These are phyloP conservation scores for Mikania micrantha DNA, from an alignment of 129 eudicot genomes.

Conservation along the genomic window DNA sequence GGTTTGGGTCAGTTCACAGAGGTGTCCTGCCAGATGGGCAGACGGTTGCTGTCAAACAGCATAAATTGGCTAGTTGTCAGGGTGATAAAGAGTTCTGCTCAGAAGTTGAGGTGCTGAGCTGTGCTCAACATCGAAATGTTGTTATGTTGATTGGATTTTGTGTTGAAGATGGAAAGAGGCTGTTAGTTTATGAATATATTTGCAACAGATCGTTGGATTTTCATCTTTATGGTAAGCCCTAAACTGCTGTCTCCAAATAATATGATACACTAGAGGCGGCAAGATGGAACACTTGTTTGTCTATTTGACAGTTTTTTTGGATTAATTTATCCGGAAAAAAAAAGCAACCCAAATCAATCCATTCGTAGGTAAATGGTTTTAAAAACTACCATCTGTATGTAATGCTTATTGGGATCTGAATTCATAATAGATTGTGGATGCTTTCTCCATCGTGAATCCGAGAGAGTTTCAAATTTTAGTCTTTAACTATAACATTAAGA, in stretches of 20 bases:
- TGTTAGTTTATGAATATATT: slow-evolving; percentile 86
- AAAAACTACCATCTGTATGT: neutral
- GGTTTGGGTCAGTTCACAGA: slow-evolving; percentile 88
- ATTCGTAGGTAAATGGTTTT: neutral
- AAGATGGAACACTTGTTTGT: neutral
- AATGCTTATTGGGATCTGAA: neutral
- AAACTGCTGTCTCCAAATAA: neutral
- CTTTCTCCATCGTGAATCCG: neutral
- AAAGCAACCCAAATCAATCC: neutral
- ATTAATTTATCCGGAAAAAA: neutral
- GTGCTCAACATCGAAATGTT: slow-evolving; percentile 97
- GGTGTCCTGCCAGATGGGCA: slow-evolving; percentile 93
- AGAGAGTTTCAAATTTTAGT: neutral
- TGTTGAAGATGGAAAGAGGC: slow-evolving; percentile 78
- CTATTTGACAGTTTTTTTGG: neutral
- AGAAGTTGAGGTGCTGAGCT: slow-evolving; percentile 92
- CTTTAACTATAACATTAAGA: neutral
- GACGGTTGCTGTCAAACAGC: slow-evolving; percentile 87
- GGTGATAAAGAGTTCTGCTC: slow-evolving; percentile 96
- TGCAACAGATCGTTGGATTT: slow-evolving; percentile 89
- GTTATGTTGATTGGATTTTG: slow-evolving; percentile 93
- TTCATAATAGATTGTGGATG: neutral
- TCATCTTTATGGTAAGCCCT: slow-evolving; percentile 75
- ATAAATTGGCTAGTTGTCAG: slow-evolving; percentile 91
- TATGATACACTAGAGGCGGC: neutral